A percentile compares a stretch with the other conserved stretches of the same genome.
Evolutionary conservation across 257 asterid genomes (phyloP).

Genomic region (Nicotiana obtusifolia): DNA sequence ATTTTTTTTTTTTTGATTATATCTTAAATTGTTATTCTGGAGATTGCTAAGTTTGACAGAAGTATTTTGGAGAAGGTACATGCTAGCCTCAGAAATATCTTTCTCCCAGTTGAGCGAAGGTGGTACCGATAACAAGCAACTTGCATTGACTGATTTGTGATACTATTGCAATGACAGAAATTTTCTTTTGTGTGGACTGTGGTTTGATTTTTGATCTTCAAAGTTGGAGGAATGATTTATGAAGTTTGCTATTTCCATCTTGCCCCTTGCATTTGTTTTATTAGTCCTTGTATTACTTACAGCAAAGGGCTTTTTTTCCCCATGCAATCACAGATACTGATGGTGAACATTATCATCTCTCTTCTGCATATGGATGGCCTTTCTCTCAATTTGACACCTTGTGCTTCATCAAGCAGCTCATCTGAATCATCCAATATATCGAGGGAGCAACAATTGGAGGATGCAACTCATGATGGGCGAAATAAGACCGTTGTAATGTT

Average conservation of each 20-base stretch:
- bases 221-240: not conserved
- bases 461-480: slow-evolving; percentile 46
- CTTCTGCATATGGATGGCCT: slow-evolving; percentile 85
- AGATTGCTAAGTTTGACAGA: not conserved
- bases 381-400: slow-evolving; percentile 44
- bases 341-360: slow-evolving; percentile 79
- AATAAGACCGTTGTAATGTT: slow-evolving; percentile 74
- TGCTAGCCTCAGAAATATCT: not conserved
- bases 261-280: slow-evolving; percentile 16
- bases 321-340: slow-evolving; percentile 50
- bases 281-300: slow-evolving; percentile 14
- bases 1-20: no score
- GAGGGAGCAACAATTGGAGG: slow-evolving; percentile 40
- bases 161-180: not conserved
- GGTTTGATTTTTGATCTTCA: not conserved
- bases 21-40: not conserved
- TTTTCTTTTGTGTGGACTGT: not conserved
- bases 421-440: slow-evolving; percentile 38
- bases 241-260: slow-evolving; percentile 12
- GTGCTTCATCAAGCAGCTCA: slow-evolving; percentile 41
- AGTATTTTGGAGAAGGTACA: not conserved
- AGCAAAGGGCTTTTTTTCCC: not conserved
- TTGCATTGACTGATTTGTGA: not conserved
- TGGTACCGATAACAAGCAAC: not conserved
- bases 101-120: not conserved